Evolutionary conservation across 1,139 yeast species (phyloP), one percentile per base, ranked within the genome.

Genomic region (Groenewaldozyma auringiensis): DNA sequence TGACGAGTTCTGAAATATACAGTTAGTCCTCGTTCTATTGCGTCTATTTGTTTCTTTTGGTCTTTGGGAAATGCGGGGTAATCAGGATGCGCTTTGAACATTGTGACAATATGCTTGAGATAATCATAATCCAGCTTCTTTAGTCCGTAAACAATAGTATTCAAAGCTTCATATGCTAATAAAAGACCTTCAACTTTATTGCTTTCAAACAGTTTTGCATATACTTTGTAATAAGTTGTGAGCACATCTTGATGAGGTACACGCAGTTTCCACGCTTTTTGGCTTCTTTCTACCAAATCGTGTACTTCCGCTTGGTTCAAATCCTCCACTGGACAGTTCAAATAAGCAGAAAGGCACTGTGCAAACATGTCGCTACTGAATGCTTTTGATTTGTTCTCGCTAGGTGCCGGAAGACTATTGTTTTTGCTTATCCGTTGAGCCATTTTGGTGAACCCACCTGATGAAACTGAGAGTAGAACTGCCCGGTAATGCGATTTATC

Each of bases 231-330:
- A 20, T 35, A 35, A 4, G 16, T 21, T 8, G 38, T 20, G 21
- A 35, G 22, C 9, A 35, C 38, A 35, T 35, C 38, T 18, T 20
- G 21, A 35, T 35, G 38, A 8, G 38, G 38, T 4, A 18, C n/a
- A 9, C 20, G 16, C 21, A 35, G n/a, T 13, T 35, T 16, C 38
- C 38, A 35, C 6, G 20, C 21, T 13, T 35, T 9, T 21, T 35
- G 38, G 38, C 38, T 35, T 35, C 25, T 35, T 11, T 9, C n/a
- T 4, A 35, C 38, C 16, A 35, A 9, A 4, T 35, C 25, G 13
- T 35, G 13, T 14, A 35, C 25, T 18, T 35, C n/a, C n/a, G n/a
- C n/a, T 35, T 35, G 38, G 14, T 13, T 9, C 25, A 35, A 20
- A 11, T 17, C 22, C 6, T 13, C 4, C n/a, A 6, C 22, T 4